Base-by-base conservation (phyloP, 1,139 yeast genomes). In the Geotrichum macrosporum region DNA sequence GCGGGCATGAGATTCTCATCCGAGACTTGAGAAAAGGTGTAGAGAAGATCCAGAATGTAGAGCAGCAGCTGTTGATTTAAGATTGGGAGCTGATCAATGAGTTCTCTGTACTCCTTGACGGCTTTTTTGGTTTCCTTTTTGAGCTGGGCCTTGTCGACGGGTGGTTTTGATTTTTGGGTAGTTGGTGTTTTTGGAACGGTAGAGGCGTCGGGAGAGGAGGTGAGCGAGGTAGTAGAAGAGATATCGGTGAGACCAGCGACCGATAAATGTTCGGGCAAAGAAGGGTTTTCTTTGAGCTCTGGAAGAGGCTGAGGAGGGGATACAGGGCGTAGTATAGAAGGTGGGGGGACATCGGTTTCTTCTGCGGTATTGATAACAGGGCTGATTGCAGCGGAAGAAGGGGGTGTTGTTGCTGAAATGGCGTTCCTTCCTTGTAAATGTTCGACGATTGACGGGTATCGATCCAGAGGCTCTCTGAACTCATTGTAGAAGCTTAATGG, bases 1-100 rank as follows among this genome's bases (percentile, higher is more conserved):
- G 95, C 86, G 2, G 96, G 81, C 99, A 92, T 92, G 56, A 87
- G 72, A 63, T 89, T 92, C 50, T 78, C 78, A 41, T 77, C 78
- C 8, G 92, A 74, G 59, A 84, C 82, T 52, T 84, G 80, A 44
- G 89, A 86, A 55, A 92, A 94, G 71, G 88, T 78, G 9, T 95
- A 84, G 50, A 92, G 71, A 56, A 94, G 71, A 66, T 92, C 98
- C 56, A 92, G 69, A 22, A 94, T 77, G 67, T 94, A 92, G 57
- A 89, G 84, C n/a, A 92, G 71, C 35, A 92, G 72, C 60, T 92
- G 96, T 54, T 83, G 81, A 44, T 92, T 81, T 30, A 81, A 69
- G 5, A 71, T 71, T 1, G 95, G 95, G 45, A 87, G 71, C 46
- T 71, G 69, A 49, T 78, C 78, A 41, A 92, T 80, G 56, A 88